A percentile compares a stretch with the other conserved stretches of the same genome.
Conservation (phyloP, 2,329 filamentous ascomycete genomes). For the Thelonectria blattea region DNA sequence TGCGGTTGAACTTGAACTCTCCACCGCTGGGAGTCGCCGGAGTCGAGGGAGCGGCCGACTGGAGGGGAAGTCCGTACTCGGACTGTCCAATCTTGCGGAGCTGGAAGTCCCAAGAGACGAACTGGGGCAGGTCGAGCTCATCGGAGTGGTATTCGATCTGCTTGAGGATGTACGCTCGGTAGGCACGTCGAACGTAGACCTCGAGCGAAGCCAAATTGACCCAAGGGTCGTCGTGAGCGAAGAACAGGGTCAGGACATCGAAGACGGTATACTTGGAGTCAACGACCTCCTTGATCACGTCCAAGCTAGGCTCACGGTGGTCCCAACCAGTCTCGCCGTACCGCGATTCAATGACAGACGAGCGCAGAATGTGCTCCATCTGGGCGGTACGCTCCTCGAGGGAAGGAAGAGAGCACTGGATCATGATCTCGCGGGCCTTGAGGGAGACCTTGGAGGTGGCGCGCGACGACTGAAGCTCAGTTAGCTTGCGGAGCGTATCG, state of each 20-base stretch:
- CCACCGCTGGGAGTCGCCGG: slow-evolving; percentile 73
- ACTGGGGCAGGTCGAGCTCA: slow-evolving; percentile 71
- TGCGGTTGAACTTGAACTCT: slow-evolving; percentile 74
- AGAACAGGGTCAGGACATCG: slow-evolving; percentile 94
- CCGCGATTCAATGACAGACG: slow-evolving; percentile 93
- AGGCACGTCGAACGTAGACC: slow-evolving; percentile 94
- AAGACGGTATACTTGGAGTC: slow-evolving; percentile 99
- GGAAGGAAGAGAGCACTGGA: slow-evolving; percentile 94
- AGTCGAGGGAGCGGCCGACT: slow-evolving; percentile 81
- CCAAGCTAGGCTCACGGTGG: slow-evolving; percentile 88
- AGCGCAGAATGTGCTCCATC: slow-evolving; percentile 98
- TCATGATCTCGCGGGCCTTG: slow-evolving; percentile 96
- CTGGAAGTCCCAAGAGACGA: slow-evolving; percentile 94
- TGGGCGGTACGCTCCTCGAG: slow-evolving; percentile 92
- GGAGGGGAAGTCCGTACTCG: slow-evolving; percentile 83
- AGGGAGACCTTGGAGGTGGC: slow-evolving; percentile 91
- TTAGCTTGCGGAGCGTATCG: slow-evolving; percentile 80
- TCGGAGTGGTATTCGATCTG: slow-evolving; percentile 87
- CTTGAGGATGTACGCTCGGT: slow-evolving; percentile 94
- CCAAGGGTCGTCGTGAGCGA: slow-evolving; percentile 92
- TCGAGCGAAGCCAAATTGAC: slow-evolving; percentile 92
- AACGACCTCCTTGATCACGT: slow-evolving; percentile 95
- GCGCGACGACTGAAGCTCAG: slow-evolving; percentile 77
- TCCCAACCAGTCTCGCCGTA: slow-evolving; percentile 98
- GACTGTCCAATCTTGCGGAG: slow-evolving; percentile 91